Percentiles rank a stretch among this genome's conserved stretches.
These are phyloP conservation scores for Sextonia rubra DNA, from an alignment of 164 flowering plant genomes.

Conservation along the genomic window DNA sequence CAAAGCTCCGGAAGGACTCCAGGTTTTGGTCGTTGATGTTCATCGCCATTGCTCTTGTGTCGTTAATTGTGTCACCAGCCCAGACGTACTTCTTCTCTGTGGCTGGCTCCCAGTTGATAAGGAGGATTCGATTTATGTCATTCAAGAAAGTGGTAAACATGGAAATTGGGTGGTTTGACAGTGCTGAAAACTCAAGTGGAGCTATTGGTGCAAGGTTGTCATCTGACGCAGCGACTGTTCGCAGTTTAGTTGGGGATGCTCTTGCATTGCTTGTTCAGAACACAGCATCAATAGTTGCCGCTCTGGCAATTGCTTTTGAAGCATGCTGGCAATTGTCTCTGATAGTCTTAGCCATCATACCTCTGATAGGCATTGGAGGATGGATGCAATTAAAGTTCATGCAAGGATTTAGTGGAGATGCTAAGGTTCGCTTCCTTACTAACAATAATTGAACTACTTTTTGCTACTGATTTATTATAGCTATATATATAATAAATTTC, in stretches of 20 bases:
- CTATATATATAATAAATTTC: too few species aligned
- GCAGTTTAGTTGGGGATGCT: constrained; percentile 39
- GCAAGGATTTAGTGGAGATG: constrained; percentile 41
- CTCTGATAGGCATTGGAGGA: constrained; percentile 33
- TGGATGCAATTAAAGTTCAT: constrained; percentile 31
- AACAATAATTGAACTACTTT: too few species aligned
- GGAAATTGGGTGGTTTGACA: constrained; percentile 33
- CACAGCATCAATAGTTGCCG: constrained; percentile 29
- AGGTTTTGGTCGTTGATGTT: constrained; percentile 38
- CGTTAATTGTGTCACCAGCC: constrained; percentile 12
- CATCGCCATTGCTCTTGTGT: constrained; percentile 21
- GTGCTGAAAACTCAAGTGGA: constrained; percentile 34
- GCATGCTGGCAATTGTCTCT: constrained; percentile 42
- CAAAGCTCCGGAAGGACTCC: constrained; percentile 30
- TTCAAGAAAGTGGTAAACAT: constrained; percentile 26
- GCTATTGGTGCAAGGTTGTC: constrained; percentile 45
- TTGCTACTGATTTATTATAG: too few species aligned
- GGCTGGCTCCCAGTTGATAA: constrained; percentile 20
- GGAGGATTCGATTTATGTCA: constrained; percentile 21
- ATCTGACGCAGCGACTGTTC: constrained; percentile 34
- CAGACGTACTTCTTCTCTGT: constrained; percentile 21
- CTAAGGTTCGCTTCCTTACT: constrained; percentile 27
- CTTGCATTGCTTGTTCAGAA: constrained; percentile 38
- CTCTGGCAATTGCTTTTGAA: constrained; percentile 32
- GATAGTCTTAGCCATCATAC: constrained; percentile 30